Base-by-base conservation (phyloP, 1,139 yeast species). In the Blastobotrys elegans region DNA sequence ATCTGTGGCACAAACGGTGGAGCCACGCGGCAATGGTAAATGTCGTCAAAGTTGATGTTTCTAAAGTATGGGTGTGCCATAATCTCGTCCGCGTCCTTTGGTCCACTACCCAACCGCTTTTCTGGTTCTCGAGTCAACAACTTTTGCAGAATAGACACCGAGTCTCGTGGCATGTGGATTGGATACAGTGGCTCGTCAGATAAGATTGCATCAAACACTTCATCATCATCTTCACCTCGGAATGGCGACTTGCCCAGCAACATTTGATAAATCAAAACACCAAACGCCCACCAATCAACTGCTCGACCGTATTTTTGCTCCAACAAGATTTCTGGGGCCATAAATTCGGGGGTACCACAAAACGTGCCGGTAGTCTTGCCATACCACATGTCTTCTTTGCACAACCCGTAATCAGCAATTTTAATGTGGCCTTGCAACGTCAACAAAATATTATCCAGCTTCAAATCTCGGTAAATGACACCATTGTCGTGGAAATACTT, bases 201-300 rank as follows among this genome's bases (percentile, higher is more conserved):
- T 55, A 90, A 79, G 60, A 92, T 92, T n/a, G 98, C 97, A 67
- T 90, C 94, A 71, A 92, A 92, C 42, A 92, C 90, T 69, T 92
- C 98, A 64, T 94, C 97, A 63, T 94, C 98, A 65, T 92, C 98
- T 56, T 90, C 97, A 55, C 99, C 98, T 57, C 94, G 84, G 70
- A 92, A 92, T 39, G 99, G 99, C 3, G 97, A 87, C 68, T 92
- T 96, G 47, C 97, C 94, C 52, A 92, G 74, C 50, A 92, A 74
- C 99, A 92, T 92, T 68, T 92, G 98, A 69, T 90, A 92, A 53
- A 94, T 73, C 55, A 92, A 74, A 31, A 94, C 97, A 47, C 99
- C 99, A 73, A 90, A 88, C 0, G 98, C 97, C 98, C 98, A 92
- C 98, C 98, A 94, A 68, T 92, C 99, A 47, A 92, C 98, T 41